Conservation (phyloP, 129 eudicot genomes). For the Helichrysum umbraculigerum region DNA sequence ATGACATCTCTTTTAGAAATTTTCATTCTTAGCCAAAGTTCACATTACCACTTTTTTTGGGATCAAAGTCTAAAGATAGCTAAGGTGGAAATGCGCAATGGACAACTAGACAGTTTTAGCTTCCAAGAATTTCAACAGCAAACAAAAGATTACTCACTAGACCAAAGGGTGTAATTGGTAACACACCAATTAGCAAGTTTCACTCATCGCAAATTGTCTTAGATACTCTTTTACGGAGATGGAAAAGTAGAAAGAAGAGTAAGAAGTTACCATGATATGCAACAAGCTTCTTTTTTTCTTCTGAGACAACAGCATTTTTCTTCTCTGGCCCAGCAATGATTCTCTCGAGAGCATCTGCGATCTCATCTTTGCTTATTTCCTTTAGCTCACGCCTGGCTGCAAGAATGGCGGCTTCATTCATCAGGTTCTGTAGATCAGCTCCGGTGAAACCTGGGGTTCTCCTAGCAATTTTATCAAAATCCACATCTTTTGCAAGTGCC, state of each 20-base stretch:
- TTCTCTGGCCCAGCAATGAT: constrained; percentile 98
- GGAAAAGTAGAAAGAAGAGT: neutral
- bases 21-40: neutral
- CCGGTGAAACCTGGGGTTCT: constrained; percentile 97
- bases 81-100: neutral
- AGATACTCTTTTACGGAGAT: neutral
- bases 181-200: constrained; percentile 2
- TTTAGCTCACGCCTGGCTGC: constrained; percentile 96
- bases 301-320: constrained; percentile 96
- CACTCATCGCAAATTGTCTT: neutral
- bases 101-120: neutral
- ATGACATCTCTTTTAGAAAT: neutral
- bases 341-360: constrained; percentile 92
- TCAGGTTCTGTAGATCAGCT: constrained; percentile 88
- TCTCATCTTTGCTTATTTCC: constrained; percentile 98
- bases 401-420: constrained; percentile 98
- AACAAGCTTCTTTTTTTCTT: constrained; percentile 89
- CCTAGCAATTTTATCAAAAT: constrained; percentile 88
- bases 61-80: neutral
- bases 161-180: neutral
- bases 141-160: neutral
- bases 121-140: neutral
- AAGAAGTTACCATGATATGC: constrained; percentile 82
- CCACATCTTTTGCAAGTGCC: constrained; percentile 93
- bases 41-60: neutral